These are phyloP conservation scores for Helenozyma baotianmanensis DNA, from an alignment of 805 yeast genomes.

Conservation along the genomic window DNA sequence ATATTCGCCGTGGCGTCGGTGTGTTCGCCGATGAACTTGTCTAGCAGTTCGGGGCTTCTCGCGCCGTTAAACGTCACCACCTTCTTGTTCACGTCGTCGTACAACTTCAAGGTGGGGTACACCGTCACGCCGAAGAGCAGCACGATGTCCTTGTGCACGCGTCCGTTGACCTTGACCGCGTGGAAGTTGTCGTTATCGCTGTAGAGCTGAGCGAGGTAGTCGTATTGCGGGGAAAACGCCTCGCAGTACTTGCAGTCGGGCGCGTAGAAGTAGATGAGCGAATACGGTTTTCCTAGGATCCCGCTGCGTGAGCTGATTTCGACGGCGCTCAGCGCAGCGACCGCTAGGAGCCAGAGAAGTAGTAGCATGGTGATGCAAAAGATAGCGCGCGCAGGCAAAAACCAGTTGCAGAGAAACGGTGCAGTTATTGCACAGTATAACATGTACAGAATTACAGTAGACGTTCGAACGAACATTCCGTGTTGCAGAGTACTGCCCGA, in stretches of 20 bases:
- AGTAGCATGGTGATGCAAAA: constrained; percentile 1
- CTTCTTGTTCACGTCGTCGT: constrained; percentile 37
- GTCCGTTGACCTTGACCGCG: constrained; percentile 26
- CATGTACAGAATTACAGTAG: no score
- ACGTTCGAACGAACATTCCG: no score
- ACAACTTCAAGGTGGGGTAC: constrained; percentile 49
- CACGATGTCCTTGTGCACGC: constrained; percentile 27
- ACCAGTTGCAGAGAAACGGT: neutral
- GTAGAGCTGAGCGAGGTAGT: constrained; percentile 40
- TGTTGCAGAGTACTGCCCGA: no score
- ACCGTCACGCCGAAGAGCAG: constrained; percentile 35
- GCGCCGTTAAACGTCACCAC: constrained; percentile 32
- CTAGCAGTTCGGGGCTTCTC: constrained; percentile 10
- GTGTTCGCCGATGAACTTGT: constrained; percentile 7
- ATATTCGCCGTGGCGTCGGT: constrained; percentile 3
- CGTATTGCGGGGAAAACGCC: constrained; percentile 29
- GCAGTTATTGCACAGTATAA: no score
- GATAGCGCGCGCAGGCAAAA: no score
- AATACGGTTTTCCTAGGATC: constrained; percentile 12
- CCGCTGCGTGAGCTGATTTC: constrained; percentile 7
- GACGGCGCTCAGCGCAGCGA: constrained; percentile 3
- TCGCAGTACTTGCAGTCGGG: constrained; percentile 32
- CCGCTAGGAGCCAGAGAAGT: neutral
- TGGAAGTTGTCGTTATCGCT: constrained; percentile 28
- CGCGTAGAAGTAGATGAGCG: constrained; percentile 46